Conservation (phyloP, 768 basidiomycete genomes). For the Phlebiopsis gigantea region DNA sequence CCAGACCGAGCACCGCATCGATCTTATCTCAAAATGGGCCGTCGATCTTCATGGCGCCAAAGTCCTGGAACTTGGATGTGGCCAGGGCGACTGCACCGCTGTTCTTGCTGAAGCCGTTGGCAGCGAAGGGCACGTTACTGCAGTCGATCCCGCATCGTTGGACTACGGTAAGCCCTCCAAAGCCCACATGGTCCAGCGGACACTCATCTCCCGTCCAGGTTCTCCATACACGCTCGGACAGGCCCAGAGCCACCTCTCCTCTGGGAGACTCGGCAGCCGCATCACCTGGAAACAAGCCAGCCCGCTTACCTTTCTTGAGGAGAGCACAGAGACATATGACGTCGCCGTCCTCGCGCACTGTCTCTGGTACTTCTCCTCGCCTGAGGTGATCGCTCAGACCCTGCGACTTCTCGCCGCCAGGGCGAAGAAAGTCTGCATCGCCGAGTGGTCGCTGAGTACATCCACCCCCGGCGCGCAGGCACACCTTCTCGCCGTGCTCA, state of each 20-base stretch:
- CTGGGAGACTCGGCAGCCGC: slow-evolving; percentile 27
- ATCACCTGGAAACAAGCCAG: slow-evolving; percentile 30
- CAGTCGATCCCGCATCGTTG: slow-evolving; percentile 33
- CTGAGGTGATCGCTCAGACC: slow-evolving; percentile 24
- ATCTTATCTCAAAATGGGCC: slow-evolving; percentile 26
- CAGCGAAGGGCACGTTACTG: slow-evolving; percentile 29
- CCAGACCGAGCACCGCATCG: slow-evolving; percentile 29
- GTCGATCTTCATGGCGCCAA: slow-evolving; percentile 22
- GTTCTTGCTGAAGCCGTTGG: slow-evolving; percentile 33
- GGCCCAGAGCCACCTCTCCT: slow-evolving; percentile 29
- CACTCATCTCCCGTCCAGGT: slow-evolving; percentile 17
- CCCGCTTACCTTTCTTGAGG: slow-evolving; percentile 24
- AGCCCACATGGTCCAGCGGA: not conserved
- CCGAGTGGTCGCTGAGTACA: slow-evolving; percentile 28
- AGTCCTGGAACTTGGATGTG: slow-evolving; percentile 37
- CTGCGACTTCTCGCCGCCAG: slow-evolving; percentile 24
- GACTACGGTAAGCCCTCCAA: slow-evolving; percentile 28
- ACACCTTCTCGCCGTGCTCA: slow-evolving; percentile 33
- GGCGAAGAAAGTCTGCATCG: slow-evolving; percentile 26
- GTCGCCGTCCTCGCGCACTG: slow-evolving; percentile 30
- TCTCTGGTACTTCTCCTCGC: slow-evolving; percentile 36
- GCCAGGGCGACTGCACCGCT: slow-evolving; percentile 36
- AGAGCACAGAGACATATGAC: slow-evolving; percentile 1
- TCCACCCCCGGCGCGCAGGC: slow-evolving; percentile 19
- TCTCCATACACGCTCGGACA: slow-evolving; percentile 32